Percentiles rank a stretch among this genome's conserved stretches.
phyloP scores from a whole-genome alignment of 805 yeast species.

The Candida rishiriensis region DNA sequence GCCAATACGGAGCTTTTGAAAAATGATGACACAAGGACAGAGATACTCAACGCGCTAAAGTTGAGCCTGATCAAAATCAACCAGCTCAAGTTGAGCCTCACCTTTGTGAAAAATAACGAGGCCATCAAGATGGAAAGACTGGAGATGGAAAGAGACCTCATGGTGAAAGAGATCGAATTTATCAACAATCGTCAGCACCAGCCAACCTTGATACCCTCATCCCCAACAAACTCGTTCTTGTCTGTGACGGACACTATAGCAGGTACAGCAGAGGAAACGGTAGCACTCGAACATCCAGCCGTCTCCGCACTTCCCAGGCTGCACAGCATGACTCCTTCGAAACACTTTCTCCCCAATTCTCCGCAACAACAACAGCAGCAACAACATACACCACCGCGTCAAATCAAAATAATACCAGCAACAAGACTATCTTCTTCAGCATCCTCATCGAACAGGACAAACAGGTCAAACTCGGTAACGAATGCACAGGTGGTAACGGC shows the following conservation, averaged over 20 bases:
- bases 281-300: background rate
- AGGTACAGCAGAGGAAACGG: background rate
- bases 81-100: conserved; percentile 13
- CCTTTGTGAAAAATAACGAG: conserved; percentile 15
- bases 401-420: conserved; percentile 11
- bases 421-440: conserved; percentile 3
- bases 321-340: conserved; percentile 7
- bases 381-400: conserved; percentile 2
- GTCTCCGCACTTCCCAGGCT: conserved; percentile 9
- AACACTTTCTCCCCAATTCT: conserved; percentile 4
- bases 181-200: conserved; percentile 10
- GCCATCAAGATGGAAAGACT: conserved; percentile 17
- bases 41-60: conserved; percentile 7
- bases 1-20: background rate
- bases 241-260: background rate
- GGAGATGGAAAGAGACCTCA: conserved; percentile 21
- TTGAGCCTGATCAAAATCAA: conserved; percentile 14
- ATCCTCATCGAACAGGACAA: too few species aligned
- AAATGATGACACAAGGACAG: too few species aligned
- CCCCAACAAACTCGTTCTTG: background rate
- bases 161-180: conserved; percentile 22
- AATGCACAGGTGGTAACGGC: background rate
- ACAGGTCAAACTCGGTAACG: background rate
- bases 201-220: background rate
- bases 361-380: conserved; percentile 1